Conservation (phyloP, 257 asterid genomes). For the Craterostigma plantagineum region DNA sequence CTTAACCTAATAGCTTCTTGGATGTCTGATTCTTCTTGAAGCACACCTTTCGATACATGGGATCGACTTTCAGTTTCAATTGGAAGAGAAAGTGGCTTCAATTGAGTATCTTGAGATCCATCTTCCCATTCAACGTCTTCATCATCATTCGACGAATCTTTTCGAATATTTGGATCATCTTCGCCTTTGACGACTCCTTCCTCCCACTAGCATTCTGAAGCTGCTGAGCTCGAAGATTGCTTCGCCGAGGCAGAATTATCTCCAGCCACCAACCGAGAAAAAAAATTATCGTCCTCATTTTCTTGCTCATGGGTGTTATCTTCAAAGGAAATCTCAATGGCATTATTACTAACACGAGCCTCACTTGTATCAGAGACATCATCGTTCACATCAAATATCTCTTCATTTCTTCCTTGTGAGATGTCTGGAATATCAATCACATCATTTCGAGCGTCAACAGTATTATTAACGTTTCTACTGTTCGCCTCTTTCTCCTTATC, state of each 20-base stretch:
- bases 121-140: conserved; percentile 82
- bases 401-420: conserved; percentile 10
- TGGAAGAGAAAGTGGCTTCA: conserved; percentile 19
- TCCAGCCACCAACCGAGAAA: conserved; percentile 60
- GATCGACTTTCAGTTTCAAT: conserved; percentile 12
- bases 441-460: conserved; percentile 8
- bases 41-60: conserved; percentile 29
- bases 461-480: conserved; percentile 9
- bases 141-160: conserved; percentile 26
- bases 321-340: conserved; percentile 76
- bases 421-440: conserved; percentile 17
- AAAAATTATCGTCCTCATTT: conserved; percentile 46
- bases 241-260: conserved; percentile 18
- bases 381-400: conserved; percentile 13
- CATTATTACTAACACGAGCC: too few species aligned
- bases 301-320: conserved; percentile 20
- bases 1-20: conserved; percentile 50
- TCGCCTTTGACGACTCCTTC: conserved; percentile 30
- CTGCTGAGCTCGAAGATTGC: conserved; percentile 12
- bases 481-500: conserved; percentile 30
- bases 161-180: conserved; percentile 11
- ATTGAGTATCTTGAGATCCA: conserved; percentile 25
- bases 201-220: conserved; percentile 46
- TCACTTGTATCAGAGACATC: conserved; percentile 13
- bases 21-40: conserved; percentile 50